Evolutionary conservation across 345 rosid genomes (phyloP), one percentile per base, ranked within the genome.

Genomic region (Eutrema heterophyllum): DNA sequence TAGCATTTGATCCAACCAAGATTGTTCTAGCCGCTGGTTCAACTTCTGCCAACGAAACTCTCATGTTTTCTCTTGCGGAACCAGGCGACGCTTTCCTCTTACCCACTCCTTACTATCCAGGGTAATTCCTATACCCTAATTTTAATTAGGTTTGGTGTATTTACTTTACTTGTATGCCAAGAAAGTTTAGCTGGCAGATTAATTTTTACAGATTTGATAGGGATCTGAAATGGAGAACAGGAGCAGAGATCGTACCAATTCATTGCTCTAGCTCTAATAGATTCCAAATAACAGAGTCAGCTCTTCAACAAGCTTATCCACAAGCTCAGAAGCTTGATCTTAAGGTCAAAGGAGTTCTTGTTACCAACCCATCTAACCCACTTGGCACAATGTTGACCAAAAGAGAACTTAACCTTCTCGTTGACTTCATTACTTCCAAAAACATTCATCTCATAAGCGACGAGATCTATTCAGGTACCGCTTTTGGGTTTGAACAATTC

Each of bases 301-400:
- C 92, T 67, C 86, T 89, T n/a, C 86, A 86, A 73, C 79, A 83
- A 54, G 90, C 92, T 44, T 84, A 87, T 57, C 81, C 79, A 36
- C 80, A 79, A 71, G 90, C 96, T 3, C 84, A 83, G 9, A 77
- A 76, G 50, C 85, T 78, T 21, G 82, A 84, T 68, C 73, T 86
- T 27, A 86, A 62, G 24, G 90, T 89, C 57, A 87, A 89, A 68
- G 96, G 96, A 1, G 82, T 89, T 21, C 75, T 89, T 48, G 86
- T 87, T 29, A 89, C 96, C n/a, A 89, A 89, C 83, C 96, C 96
- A 0, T 89, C 92, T 2, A 89, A 89, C 64, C 96, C 96, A 6
- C 70, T 89, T 50, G 96, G 96, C 43, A 89, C 89, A 1, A 76
- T 88, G 49, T 80, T 82, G 79, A 80, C 67, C 38, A 79, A 83